Conservation (phyloP, 176 grass and related monocot species). For the Ananas comosus region DNA sequence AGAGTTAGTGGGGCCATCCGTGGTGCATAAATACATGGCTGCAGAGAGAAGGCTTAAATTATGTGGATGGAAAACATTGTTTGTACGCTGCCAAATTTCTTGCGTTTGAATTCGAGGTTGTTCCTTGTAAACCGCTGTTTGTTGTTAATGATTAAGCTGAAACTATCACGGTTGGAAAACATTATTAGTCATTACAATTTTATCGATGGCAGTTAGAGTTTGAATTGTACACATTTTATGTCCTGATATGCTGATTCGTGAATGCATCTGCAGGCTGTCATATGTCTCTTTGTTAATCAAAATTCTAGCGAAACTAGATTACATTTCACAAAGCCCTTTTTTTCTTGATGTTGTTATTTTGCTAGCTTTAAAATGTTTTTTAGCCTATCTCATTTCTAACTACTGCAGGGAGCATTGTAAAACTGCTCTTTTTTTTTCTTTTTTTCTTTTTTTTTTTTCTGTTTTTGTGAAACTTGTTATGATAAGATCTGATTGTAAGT, state of each 20-base stretch:
- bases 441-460: background rate
- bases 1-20: background rate
- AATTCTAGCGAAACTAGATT: background rate
- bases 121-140: background rate
- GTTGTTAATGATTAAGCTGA: background rate
- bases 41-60: no score
- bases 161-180: background rate
- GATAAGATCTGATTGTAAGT: no score
- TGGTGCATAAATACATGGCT: no score
- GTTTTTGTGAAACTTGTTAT: background rate
- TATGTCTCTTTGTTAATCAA: background rate
- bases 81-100: background rate
- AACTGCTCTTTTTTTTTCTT: background rate
- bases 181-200: background rate
- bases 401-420: background rate
- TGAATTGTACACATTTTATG: background rate
- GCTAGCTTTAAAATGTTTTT: background rate
- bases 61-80: background rate
- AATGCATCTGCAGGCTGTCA: background rate
- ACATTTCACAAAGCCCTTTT: background rate
- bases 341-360: constrained; percentile 4
- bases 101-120: background rate
- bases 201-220: background rate
- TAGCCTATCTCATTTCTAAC: background rate
- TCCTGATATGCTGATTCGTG: background rate